Conservation (phyloP, 2,329 filamentous ascomycete genomes). For the Fusarium sp. region DNA sequence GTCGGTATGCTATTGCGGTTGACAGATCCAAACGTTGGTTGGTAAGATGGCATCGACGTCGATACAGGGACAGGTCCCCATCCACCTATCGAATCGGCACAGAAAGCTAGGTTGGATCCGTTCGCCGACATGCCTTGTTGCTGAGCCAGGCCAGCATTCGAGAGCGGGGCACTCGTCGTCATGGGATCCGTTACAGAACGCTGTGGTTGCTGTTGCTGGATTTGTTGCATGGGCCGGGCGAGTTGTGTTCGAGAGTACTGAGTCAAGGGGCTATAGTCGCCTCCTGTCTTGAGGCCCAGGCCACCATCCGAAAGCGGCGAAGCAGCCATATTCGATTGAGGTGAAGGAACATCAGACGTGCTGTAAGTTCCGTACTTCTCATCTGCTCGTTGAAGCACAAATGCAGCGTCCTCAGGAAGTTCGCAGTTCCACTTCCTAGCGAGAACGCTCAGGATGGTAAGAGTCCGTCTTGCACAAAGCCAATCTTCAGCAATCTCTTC, state of each 20-base stretch:
- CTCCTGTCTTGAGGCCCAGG: constrained; percentile 33
- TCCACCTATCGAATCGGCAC: constrained; percentile 39
- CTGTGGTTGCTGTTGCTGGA: constrained; percentile 26
- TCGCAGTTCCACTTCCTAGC: constrained; percentile 91
- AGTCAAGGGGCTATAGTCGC: constrained; percentile 52
- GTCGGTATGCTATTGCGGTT: constrained; percentile 28
- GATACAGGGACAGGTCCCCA: constrained; percentile 41
- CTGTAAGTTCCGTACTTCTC: constrained; percentile 81
- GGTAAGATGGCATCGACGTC: constrained; percentile 36
- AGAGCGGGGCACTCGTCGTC: constrained; percentile 22
- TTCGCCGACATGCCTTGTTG: constrained; percentile 39
- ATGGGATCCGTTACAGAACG: constrained; percentile 26
- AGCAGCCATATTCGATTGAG: constrained; percentile 51
- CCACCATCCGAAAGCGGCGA: constrained; percentile 49
- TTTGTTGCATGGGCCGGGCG: constrained; percentile 37
- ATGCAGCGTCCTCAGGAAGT: constrained; percentile 83
- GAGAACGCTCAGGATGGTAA: constrained; percentile 86
- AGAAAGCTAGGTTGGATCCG: constrained; percentile 35
- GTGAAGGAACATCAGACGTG: constrained; percentile 70
- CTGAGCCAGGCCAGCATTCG: constrained; percentile 21
- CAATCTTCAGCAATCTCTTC: constrained; percentile 97
- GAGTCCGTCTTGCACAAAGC: constrained; percentile 86
- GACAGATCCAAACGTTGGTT: constrained; percentile 35
- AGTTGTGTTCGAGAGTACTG: constrained; percentile 48
- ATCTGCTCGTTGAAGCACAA: constrained; percentile 82